Percentiles rank a stretch among this genome's conserved stretches.
Conservation (phyloP, 1,284 basidiomycete species). For the Pterulicium gracile region DNA sequence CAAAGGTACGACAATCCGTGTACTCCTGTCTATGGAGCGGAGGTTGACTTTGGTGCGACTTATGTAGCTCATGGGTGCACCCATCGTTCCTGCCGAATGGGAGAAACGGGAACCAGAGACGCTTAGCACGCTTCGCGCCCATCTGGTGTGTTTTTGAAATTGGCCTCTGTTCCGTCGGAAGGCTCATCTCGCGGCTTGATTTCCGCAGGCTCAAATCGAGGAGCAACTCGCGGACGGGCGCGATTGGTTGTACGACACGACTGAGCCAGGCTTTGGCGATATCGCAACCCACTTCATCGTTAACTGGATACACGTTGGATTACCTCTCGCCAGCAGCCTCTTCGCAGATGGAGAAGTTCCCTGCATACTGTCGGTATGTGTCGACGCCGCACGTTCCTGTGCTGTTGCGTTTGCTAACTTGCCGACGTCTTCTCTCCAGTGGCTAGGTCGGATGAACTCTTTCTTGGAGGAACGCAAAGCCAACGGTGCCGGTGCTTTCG, state of each 20-base stretch:
- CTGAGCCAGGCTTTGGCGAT: slow-evolving; percentile 37
- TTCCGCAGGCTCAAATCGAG: slow-evolving; percentile 39
- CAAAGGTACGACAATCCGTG: too few species aligned
- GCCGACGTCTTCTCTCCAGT: too few species aligned
- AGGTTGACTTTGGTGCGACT: too few species aligned
- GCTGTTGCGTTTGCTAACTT: not conserved
- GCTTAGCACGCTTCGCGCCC: slow-evolving; percentile 26
- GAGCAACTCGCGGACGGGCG: slow-evolving; percentile 44
- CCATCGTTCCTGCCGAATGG: slow-evolving; percentile 25
- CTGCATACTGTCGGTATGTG: slow-evolving; percentile 25
- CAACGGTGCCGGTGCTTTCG: not conserved
- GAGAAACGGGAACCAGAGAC: slow-evolving; percentile 19
- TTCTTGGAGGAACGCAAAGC: not conserved
- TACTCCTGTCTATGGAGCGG: too few species aligned
- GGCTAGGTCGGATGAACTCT: not conserved
- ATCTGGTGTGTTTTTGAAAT: slow-evolving; percentile 29
- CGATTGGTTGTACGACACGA: slow-evolving; percentile 48
- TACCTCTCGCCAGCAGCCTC: slow-evolving; percentile 24
- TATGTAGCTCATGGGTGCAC: slow-evolving; percentile 17
- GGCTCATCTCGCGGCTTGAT: too few species aligned
- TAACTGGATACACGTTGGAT: slow-evolving; percentile 30
- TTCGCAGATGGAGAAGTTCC: slow-evolving; percentile 31
- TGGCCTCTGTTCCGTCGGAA: too few species aligned
- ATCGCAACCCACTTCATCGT: slow-evolving; percentile 38
- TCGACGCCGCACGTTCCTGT: too few species aligned